Percentiles rank a stretch among this genome's conserved stretches.
Evolutionary conservation across 306 rosid species (phyloP).

Genomic region (Bauhinia variegata): DNA sequence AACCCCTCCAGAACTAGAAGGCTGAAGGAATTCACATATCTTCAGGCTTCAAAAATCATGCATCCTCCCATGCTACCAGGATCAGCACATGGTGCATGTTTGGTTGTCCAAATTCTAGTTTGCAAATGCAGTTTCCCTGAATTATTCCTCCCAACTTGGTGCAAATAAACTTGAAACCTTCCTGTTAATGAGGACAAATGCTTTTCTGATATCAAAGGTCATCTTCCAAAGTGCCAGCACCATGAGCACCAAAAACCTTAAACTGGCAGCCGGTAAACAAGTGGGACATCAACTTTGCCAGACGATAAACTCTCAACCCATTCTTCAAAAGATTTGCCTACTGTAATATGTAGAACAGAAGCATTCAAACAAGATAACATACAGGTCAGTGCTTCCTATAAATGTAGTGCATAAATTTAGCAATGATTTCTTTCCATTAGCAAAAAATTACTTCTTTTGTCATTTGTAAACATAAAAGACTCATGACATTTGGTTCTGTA

Average conservation of each 20-base stretch:
- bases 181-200: too few species aligned
- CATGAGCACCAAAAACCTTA: not conserved
- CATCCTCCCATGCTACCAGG: too few species aligned
- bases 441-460: not conserved
- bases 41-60: too few species aligned
- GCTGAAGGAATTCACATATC: too few species aligned
- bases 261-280: not conserved
- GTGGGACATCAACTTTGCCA: not conserved
- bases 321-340: not conserved
- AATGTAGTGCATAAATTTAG: not conserved
- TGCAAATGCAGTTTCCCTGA: too few species aligned
- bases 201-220: too few species aligned
- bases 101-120: too few species aligned
- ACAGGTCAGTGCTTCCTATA: not conserved
- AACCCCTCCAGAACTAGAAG: too few species aligned
- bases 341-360: not conserved
- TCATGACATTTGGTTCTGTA: constrained; percentile 6
- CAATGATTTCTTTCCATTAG: not conserved
- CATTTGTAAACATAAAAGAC: not conserved
- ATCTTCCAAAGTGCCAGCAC: too few species aligned
- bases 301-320: not conserved
- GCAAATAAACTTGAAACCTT: too few species aligned
- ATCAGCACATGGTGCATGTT: too few species aligned
- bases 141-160: too few species aligned
- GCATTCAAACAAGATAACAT: not conserved